Conservation (phyloP, 768 basidiomycete species). For the Termitomyces sp. region DNA sequence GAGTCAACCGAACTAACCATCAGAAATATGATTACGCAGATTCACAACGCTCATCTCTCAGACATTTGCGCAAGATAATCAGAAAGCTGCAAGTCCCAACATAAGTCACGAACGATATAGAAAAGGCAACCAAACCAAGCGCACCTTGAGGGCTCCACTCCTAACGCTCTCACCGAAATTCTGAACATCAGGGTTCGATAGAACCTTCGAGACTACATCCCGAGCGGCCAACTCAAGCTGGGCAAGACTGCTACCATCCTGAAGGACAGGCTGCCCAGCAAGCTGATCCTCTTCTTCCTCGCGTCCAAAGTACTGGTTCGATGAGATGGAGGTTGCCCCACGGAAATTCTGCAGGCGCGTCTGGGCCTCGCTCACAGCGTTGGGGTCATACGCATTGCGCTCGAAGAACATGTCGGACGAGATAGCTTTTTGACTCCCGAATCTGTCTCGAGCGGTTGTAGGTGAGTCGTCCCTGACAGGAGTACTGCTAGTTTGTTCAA, state of each 20-base stretch:
- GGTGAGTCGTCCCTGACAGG: conserved; percentile 53
- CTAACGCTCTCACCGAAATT: conserved; percentile 78
- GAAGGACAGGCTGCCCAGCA: conserved; percentile 25
- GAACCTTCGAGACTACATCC: conserved; percentile 69
- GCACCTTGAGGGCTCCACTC: conserved; percentile 77
- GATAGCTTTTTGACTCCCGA: conserved; percentile 91
- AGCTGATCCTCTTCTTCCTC: conserved; percentile 69
- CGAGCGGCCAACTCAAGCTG: conserved; percentile 60
- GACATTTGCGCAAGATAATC: conserved; percentile 73
- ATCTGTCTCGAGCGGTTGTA: conserved; percentile 85
- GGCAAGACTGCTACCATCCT: conserved; percentile 56
- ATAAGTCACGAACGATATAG: background rate
- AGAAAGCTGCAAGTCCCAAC: conserved; percentile 37
- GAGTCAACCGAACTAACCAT: background rate
- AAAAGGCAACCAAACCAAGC: conserved; percentile 4
- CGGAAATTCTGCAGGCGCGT: conserved; percentile 79
- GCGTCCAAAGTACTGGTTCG: conserved; percentile 94
- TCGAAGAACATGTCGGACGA: conserved; percentile 98
- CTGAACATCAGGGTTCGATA: conserved; percentile 87
- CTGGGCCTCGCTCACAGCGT: conserved; percentile 70
- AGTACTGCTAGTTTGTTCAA: conserved; percentile 13
- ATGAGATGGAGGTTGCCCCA: conserved; percentile 91
- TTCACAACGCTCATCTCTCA: conserved; percentile 28
- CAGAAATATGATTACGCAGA: background rate
- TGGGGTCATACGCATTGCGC: conserved; percentile 81